Base-by-base conservation (phyloP, 306 rosid genomes). In the Quercus rubra region DNA sequence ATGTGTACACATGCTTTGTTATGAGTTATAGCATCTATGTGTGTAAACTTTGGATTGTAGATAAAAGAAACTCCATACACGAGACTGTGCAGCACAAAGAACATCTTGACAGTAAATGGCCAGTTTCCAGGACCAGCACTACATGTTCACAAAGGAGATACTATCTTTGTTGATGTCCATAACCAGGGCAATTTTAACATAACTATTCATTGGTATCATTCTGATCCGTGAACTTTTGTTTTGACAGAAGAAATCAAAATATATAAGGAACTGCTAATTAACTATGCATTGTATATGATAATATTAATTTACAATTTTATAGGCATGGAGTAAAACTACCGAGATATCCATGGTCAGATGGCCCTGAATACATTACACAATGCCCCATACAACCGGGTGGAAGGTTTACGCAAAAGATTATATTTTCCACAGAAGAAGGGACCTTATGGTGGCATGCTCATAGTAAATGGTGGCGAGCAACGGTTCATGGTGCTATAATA, bases 401-500 rank as follows among this genome's bases (percentile, higher is more conserved):
- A 4, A 84, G 11, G 8, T 87, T 82, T 49, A 86, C 64, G 4
- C 89, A 90, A 13, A 80, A 74, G 31, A 21, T 91, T 20, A 33
- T 80, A 5, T 78, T 87, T 20, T 75, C 96, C 3, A 18, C 3
- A 0, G 88, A 87, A 63, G 88, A 82, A 72, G 92, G 94, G 5
- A 87, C 96, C 49, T 11, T 91, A 4, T 89, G 91, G 96, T 91
- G 96, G 96, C 91, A 91, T 78, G 90, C 90, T 72, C 96, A 87
- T 20, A 87, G 87, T 17, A 87, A 77, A 6, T 91, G 96, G 93
- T 74, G 76, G 17, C 71, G 91, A 57, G 93, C 90, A 54, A 91
- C 89, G 2, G 91, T 81, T 67, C 88, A 89, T 38, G 93, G 91
- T 0, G 80, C 86, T 59, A 85, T 91, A 35, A 17, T 84, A 30